These are phyloP conservation scores for Dissoconium aciculare DNA, from an alignment of 2,329 filamentous ascomycete species.

Conservation along the genomic window DNA sequence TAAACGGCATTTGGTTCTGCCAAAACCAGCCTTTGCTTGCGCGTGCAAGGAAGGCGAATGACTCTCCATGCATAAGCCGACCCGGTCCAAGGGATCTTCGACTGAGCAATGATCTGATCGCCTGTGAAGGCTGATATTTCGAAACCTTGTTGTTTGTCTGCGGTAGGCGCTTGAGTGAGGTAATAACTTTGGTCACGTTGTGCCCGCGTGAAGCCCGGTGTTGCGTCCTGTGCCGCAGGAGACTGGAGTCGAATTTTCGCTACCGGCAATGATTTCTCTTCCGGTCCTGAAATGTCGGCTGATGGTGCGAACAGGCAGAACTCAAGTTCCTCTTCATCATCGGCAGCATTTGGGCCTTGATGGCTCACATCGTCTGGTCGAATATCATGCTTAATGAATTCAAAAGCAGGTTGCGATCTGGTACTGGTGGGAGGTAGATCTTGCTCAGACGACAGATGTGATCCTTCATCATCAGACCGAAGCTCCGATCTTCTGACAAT, in stretches of 20 bases:
- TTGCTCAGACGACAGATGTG: conserved; percentile 7
- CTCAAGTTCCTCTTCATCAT: conserved; percentile 8
- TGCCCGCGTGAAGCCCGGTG: conserved; percentile 10
- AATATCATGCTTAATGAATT: conserved; percentile 9
- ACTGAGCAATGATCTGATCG: conserved; percentile 7
- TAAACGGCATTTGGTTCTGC: conserved; percentile 4
- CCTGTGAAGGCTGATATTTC: conserved; percentile 9
- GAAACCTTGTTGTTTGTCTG: conserved; percentile 6
- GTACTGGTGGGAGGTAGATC: conserved; percentile 2
- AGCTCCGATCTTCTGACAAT: conserved; percentile 11
- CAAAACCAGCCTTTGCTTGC: conserved; percentile 6
- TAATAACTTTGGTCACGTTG: conserved; percentile 10
- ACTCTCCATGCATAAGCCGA: conserved; percentile 14
- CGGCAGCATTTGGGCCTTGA: conserved; percentile 1
- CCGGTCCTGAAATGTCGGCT: conserved; percentile 1
- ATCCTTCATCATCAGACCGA: conserved; percentile 6
- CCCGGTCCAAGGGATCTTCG: conserved; percentile 9
- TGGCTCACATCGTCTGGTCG: neutral
- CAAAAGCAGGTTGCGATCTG: conserved; percentile 7
- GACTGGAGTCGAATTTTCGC: conserved; percentile 14
- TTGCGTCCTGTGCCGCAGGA: conserved; percentile 6
- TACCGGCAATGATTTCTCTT: conserved; percentile 1
- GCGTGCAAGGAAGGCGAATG: conserved; percentile 8
- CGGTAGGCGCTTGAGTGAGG: conserved; percentile 5
- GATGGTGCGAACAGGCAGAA: conserved; percentile 13